These are phyloP conservation scores for Alternaria tenuissima DNA, from an alignment of 2,329 filamentous ascomycete genomes.

Conservation along the genomic window DNA sequence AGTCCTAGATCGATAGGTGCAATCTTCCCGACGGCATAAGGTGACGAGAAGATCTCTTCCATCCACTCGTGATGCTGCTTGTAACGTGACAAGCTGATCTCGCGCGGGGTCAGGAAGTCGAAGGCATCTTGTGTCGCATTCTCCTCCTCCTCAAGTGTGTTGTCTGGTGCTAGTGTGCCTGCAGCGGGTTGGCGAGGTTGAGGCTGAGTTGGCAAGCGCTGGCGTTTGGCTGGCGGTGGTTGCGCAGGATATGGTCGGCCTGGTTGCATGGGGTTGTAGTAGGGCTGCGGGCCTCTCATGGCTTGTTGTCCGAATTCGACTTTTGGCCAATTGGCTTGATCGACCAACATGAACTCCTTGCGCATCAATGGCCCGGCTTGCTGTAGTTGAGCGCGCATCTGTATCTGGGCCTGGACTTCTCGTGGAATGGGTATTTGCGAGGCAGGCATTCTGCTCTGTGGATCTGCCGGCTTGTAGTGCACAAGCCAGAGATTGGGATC, in stretches of 20 bases:
- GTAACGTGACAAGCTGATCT: conserved; percentile 87
- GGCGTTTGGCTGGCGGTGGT: conserved; percentile 57
- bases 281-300: conserved; percentile 38
- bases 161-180: conserved; percentile 48
- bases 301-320: conserved; percentile 70
- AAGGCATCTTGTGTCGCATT: conserved; percentile 88
- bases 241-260: conserved; percentile 46
- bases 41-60: conserved; percentile 94
- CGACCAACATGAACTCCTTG: conserved; percentile 94
- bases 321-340: conserved; percentile 88
- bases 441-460: conserved; percentile 74
- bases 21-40: conserved; percentile 85
- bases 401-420: conserved; percentile 67
- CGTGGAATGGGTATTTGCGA: conserved; percentile 69
- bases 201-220: conserved; percentile 51
- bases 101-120: conserved; percentile 86
- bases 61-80: conserved; percentile 98
- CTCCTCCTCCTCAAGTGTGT: conserved; percentile 82
- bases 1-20: conserved; percentile 86
- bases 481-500: conserved; percentile 90
- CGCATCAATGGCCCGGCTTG: conserved; percentile 78
- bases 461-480: conserved; percentile 83
- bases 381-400: conserved; percentile 68
- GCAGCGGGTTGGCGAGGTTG: conserved; percentile 54
- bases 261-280: conserved; percentile 50